Percentiles rank a stretch among this genome's conserved stretches.
Conservation (phyloP, 1,284 basidiomycete species). For the Fistulinella cinereoalba region DNA sequence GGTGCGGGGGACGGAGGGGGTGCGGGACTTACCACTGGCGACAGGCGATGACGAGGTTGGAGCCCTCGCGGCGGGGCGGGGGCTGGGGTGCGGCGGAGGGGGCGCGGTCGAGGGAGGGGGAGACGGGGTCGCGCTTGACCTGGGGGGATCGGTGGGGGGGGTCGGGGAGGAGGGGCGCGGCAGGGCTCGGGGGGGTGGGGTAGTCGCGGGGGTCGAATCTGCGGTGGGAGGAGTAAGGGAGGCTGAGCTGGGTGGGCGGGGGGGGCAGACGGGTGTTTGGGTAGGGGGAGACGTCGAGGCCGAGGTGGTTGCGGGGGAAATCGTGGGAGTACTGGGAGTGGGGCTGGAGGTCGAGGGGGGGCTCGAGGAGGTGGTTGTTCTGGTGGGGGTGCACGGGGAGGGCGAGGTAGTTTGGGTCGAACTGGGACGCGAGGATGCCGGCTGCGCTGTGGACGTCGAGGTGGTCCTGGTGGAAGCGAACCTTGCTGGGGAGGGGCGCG, state of each 20-base stretch:
- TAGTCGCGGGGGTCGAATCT: constrained; percentile 49
- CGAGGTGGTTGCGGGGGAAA: constrained; percentile 43
- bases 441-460: constrained; percentile 48
- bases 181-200: constrained; percentile 24
- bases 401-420: constrained; percentile 40
- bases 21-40: constrained; percentile 53
- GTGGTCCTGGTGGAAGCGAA: constrained; percentile 62
- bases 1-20: constrained; percentile 31
- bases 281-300: constrained; percentile 40
- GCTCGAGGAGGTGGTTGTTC: constrained; percentile 39
- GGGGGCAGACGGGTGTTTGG: constrained; percentile 41
- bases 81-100: constrained; percentile 18
- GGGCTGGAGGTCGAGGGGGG: constrained; percentile 36
- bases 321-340: constrained; percentile 29
- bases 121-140: constrained; percentile 32
- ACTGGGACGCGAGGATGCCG: constrained; percentile 46
- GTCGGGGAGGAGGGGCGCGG: constrained; percentile 32
- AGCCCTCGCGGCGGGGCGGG: constrained; percentile 55
- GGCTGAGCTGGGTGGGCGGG: constrained; percentile 36
- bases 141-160: constrained; percentile 40
- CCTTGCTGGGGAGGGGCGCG: constrained; percentile 47
- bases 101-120: constrained; percentile 10
- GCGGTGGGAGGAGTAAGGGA: constrained; percentile 41
- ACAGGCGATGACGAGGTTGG: constrained; percentile 67
- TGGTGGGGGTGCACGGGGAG: constrained; percentile 13